Evolutionary conservation across 306 rosid genomes (phyloP), one percentile per base, ranked within the genome.

Genomic region (Begonia masoniana): DNA sequence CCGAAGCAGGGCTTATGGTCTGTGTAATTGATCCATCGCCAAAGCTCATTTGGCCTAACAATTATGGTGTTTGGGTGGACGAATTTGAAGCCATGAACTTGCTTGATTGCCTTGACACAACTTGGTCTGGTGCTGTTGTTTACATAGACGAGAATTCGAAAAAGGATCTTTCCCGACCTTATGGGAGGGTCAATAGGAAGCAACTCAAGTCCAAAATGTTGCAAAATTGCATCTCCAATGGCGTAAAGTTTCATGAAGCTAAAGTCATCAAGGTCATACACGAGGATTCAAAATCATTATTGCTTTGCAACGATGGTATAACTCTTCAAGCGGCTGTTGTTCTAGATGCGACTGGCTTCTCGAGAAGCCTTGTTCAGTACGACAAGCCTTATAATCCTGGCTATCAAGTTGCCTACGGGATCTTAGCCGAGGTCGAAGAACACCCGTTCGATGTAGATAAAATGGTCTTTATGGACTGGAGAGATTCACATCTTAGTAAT

Each of bases 41-140:
- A 16, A 77, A 83, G 52, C 69, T 91, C 15, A 83, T 91, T 68
- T 91, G 99, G 99, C 99, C 99, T 13, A 91, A 91, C 61, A 91
- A 86, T 63, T 91, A 91, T 68, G 99, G 99, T 36, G 99, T 91
- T 77, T 91, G 99, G 99, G 99, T 91, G 53, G 96, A 91, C 76
- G 99, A 91, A 56, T 91, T 91, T 68, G 96, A 91, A 67, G 84
- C 88, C 57, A 79, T 91, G 99, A 95, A 83, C 70, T 70, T 91
- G 63, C 88, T 91, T 31, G 99, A 91, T 61, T 91, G 99, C 66
- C 93, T 91, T 36, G 99, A 91, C 70, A 81, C 88, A 42, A 91
- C 96, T 19, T 91, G 96, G 96, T 77, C 96, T 1, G 99, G 96
- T 55, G 99, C 99, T 10, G 88, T 77, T 64, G 99, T 91, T 64